Base-by-base conservation (phyloP, 2,329 filamentous ascomycete species). In the Tolypocladium ovalisporum region DNA sequence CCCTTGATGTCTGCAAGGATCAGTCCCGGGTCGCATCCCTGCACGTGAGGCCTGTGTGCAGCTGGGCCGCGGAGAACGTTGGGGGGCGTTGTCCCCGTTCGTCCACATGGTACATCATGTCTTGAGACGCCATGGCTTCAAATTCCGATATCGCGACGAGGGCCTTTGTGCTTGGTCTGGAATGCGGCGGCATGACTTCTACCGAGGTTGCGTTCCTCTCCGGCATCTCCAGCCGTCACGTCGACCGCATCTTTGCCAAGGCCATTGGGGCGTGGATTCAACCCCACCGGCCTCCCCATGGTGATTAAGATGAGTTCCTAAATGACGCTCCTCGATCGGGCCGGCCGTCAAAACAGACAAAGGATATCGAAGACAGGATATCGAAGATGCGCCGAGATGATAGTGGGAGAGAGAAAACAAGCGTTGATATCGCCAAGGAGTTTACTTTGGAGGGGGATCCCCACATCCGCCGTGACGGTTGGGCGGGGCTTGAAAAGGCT, bases 111-210 rank as follows among this genome's bases (percentile, higher is more conserved):
- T 22, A 3, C 32, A 22, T 35, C 40, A 10, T 55, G 13, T 9
- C 51, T 57, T 59, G 61, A 62, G 61, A 58, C 59, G 64, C 61
- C 40, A 56, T 54, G 52, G 52, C 52, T 6, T 36, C 24, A 12
- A 39, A 40, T 10, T 53, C 54, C 3, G 53, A 58, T 22, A 52
- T 53, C 10, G 54, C 53, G 17, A 55, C 53, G 9, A 35, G 53
- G 47, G 53, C 53, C 4, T 6, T 29, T 8, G 44, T 54, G 10
- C n/a, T 57, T 36, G 22, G 22, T 6, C 36, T 55, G 22, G 54
- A 58, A 13, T 54, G 17, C 36, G n/a, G 32, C 47, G 47, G 54
- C 36, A 35, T 47, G 32, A 29, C 39, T 19, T 13, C 56, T 10
- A 3, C 10, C 4, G 51, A 57, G 37, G 52, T 57, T 1, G 49